Base-by-base conservation (phyloP, 495 filamentous ascomycete genomes). In the Aspergillus diversus region DNA sequence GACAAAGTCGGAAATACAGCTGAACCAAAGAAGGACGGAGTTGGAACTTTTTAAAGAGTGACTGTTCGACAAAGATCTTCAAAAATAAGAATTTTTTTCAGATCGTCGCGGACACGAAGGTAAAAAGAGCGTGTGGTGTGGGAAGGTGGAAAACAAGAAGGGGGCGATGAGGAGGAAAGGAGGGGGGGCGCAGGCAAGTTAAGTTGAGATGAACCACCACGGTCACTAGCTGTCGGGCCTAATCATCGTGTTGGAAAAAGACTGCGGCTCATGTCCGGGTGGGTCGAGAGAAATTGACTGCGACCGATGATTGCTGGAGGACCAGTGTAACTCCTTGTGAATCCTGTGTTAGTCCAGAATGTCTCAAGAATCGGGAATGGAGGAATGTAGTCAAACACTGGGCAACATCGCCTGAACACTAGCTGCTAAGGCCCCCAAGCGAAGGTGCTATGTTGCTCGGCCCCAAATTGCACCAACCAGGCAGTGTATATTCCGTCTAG, bases 21-120 rank as follows among this genome's bases (percentile, higher is more conserved):
- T 59, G 69, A 72, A 64, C 71, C 37, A 68, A 67, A 62, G 66
- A 76, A 55, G 60, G 70, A 71, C 71, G 67, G 59, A 63, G 68
- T 64, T 62, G 66, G 62, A 43, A 13, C n/a, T 39, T 39, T 1
- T 43, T 43, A 43, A 43, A 43, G 39, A 43, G n/a, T 15, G 39
- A 43, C 39, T 4, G 39, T 13, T 43, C 39, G n/a, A 43, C 39
- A 15, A 43, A 15, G 39, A 43, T 43, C 39, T 2, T 27, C 21
- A 27, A 66, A 32, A 37, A 54, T 49, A 55, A 66, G 50, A 63
- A 48, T 49, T 72, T 64, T 60, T 63, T 59, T 57, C 50, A 60
- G 63, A 66, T 64, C 66, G 60, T 67, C 64, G 64, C 64, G 63
- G 64, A 59, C 69, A 66, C 50, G 64, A 54, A 15, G 51, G 33